A percentile compares a stretch with the other conserved stretches of the same genome.
Conservation (phyloP, 2,329 filamentous ascomycete species). For the Paecilomyces fulvus region DNA sequence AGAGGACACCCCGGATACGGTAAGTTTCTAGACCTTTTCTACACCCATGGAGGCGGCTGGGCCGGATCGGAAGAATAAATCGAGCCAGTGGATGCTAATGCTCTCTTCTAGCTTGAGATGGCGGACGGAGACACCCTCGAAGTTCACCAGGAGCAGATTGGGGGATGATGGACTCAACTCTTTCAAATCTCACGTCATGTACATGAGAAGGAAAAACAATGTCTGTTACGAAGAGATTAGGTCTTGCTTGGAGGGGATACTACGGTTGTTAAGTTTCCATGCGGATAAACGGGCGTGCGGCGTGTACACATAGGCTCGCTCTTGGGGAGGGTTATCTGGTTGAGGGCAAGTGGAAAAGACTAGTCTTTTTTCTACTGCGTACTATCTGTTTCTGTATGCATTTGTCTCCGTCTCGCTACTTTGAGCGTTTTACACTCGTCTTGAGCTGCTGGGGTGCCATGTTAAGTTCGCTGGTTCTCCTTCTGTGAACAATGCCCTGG, state of each 20-base stretch:
- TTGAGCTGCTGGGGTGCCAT: neutral
- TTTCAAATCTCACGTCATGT: neutral
- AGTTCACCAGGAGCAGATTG: conserved; percentile 97
- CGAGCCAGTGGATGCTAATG: neutral
- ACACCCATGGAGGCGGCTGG: neutral
- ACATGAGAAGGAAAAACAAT: neutral
- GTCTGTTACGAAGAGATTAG: neutral
- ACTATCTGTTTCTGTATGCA: neutral
- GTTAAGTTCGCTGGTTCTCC: neutral
- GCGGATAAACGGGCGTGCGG: neutral
- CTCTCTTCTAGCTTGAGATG: conserved; percentile 73
- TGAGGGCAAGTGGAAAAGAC: neutral
- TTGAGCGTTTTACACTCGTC: neutral
- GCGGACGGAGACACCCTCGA: conserved; percentile 90
- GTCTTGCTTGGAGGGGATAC: conserved; percentile 8
- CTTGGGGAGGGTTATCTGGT: neutral
- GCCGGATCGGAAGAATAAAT: neutral
- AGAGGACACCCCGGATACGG: conserved; percentile 81
- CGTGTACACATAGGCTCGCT: neutral
- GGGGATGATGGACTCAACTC: conserved; percentile 43
- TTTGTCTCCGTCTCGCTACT: neutral
- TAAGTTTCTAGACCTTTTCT: conserved; percentile 46
- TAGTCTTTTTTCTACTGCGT: neutral
- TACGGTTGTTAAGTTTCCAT: neutral
- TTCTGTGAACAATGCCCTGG: neutral